Evolutionary conservation across 202 grass and related monocot species (phyloP).

Genomic region (Zizania palustris): DNA sequence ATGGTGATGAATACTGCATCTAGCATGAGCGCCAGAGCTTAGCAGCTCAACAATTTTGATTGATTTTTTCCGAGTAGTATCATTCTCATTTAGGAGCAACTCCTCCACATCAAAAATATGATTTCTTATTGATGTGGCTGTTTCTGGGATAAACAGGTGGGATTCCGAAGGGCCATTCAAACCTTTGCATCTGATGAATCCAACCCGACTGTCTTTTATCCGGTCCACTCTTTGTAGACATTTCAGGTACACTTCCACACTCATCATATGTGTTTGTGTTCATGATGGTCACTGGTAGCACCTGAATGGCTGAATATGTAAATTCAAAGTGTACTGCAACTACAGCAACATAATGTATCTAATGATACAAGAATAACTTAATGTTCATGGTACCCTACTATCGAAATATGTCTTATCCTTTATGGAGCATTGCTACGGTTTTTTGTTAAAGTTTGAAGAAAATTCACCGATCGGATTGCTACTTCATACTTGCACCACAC

Average conservation of each 20-base stretch:
- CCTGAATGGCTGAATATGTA: background rate
- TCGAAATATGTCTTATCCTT: background rate
- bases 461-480: background rate
- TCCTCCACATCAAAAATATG: background rate
- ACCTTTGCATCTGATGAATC: conserved; percentile 95
- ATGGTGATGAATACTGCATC: background rate
- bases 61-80: background rate
- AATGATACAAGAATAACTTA: conserved; percentile 8
- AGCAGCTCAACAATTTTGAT: background rate
- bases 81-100: background rate
- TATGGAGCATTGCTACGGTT: background rate
- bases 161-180: conserved; percentile 89
- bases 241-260: conserved; percentile 64
- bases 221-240: conserved; percentile 79
- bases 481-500: background rate
- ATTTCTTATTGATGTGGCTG: conserved; percentile 1
- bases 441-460: background rate
- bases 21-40: background rate
- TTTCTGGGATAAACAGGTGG: conserved; percentile 74
- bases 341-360: background rate
- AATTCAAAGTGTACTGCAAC: background rate
- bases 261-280: conserved; percentile 7
- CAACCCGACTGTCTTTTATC: conserved; percentile 80
- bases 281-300: background rate
- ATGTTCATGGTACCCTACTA: background rate